Evolutionary conservation across 2,329 filamentous ascomycete genomes (phyloP).

Genomic region (Xylariaceae sp.): DNA sequence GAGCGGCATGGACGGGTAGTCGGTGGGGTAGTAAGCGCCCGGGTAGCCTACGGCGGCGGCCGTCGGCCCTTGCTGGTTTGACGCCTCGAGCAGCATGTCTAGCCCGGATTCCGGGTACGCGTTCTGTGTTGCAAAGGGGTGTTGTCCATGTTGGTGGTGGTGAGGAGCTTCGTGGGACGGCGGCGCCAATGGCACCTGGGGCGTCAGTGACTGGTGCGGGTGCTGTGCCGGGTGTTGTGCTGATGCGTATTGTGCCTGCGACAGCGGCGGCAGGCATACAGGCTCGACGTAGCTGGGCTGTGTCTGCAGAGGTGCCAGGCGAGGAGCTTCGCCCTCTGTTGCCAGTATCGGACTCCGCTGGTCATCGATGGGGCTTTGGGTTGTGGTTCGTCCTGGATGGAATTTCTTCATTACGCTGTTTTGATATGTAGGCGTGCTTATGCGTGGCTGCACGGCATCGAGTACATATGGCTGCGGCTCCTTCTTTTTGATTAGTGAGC

Average conservation of each 20-base stretch:
- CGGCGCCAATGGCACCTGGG: slow-evolving; percentile 11
- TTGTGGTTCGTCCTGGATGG: slow-evolving; percentile 15
- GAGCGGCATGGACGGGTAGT: slow-evolving; percentile 21
- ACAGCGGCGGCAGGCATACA: slow-evolving; percentile 24
- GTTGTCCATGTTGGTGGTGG: slow-evolving; percentile 14
- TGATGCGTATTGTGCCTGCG: slow-evolving; percentile 21
- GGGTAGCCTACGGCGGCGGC: slow-evolving; percentile 15
- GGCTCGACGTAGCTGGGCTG: slow-evolving; percentile 18
- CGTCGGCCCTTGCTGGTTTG: slow-evolving; percentile 27
- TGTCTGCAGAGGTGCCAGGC: slow-evolving; percentile 21
- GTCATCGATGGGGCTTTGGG: slow-evolving; percentile 9
- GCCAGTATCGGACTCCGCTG: slow-evolving; percentile 7
- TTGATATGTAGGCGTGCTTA: slow-evolving; percentile 14
- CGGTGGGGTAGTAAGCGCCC: slow-evolving; percentile 22
- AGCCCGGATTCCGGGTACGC: slow-evolving; percentile 30
- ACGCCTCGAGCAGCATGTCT: slow-evolving; percentile 38
- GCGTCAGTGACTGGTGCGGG: slow-evolving; percentile 15
- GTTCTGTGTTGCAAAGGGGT: slow-evolving; percentile 14
- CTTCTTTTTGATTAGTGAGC: slow-evolving; percentile 5
- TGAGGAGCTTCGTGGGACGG: slow-evolving; percentile 13
- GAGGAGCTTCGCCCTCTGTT: slow-evolving; percentile 16
- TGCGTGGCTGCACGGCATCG: slow-evolving; percentile 20
- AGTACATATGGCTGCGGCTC: slow-evolving; percentile 24
- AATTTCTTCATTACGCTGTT: slow-evolving; percentile 16
- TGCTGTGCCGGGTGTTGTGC: slow-evolving; percentile 17